Evolutionary conservation across 2,329 filamentous ascomycete genomes (phyloP).

Genomic region (Geoglossum cookeanum): DNA sequence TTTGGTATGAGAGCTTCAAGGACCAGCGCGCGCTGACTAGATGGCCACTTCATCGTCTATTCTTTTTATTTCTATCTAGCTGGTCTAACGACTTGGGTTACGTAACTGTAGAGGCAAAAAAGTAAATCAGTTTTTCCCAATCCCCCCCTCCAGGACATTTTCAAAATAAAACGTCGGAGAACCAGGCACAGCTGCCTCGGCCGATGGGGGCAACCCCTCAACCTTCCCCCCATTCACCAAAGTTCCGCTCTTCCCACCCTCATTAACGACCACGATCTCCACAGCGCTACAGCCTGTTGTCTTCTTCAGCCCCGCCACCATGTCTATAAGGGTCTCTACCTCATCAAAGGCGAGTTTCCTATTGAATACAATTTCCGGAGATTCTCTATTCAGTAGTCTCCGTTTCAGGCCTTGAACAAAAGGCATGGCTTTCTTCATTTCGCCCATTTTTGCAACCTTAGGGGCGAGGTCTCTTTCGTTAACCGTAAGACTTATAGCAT

Average conservation of each 20-base stretch:
- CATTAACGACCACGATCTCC: conserved; percentile 52
- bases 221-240: conserved; percentile 35
- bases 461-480: conserved; percentile 69
- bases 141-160: conserved; percentile 40
- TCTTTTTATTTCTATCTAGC: neutral
- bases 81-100: neutral
- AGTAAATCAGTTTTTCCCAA: neutral
- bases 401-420: conserved; percentile 81
- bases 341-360: conserved; percentile 80
- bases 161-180: conserved; percentile 68
- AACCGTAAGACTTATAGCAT: conserved; percentile 38
- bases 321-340: conserved; percentile 51
- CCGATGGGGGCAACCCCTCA: conserved; percentile 36
- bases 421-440: conserved; percentile 97
- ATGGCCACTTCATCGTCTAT: neutral
- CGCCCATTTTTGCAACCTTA: conserved; percentile 61
- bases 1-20: neutral
- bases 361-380: conserved; percentile 54
- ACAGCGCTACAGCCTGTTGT: conserved; percentile 52
- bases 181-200: conserved; percentile 64
- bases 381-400: conserved; percentile 48
- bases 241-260: conserved; percentile 47
- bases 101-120: neutral
- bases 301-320: conserved; percentile 62
- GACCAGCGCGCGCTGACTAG: neutral